Base-by-base conservation (phyloP, 2,329 filamentous ascomycete genomes). In the Chaetomium olivaceum region DNA sequence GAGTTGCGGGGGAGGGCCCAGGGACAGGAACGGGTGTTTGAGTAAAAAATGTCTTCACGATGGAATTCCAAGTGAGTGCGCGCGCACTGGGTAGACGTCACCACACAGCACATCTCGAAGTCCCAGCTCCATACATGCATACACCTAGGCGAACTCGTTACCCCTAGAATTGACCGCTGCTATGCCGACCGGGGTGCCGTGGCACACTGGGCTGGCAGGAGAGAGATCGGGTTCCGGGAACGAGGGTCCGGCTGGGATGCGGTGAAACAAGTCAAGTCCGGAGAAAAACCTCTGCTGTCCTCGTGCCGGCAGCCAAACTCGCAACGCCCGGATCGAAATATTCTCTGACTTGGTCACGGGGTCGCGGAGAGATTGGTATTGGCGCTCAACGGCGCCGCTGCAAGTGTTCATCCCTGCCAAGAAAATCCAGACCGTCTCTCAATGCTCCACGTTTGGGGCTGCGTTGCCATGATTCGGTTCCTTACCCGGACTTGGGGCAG, bases 241-340 rank as follows among this genome's bases (percentile, higher is more conserved):
- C 57, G 23, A 21, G 39, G 21, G 23, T 39, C 51, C 59, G 58
- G 51, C 58, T 57, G 58, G 31, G 16, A 56, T 52, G 33, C 31
- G 43, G 31, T 57, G 61, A 55, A 51, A 66, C 58, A 62, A 21
- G 56, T 58, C 29, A 59, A 29, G 48, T 48, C 43, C 52, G 46
- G 29, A 27, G 52, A 52, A 60, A 71, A 71, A 64, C 54, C 62
- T 71, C 68, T 71, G 68, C 36, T 70, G 71, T 71, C 71, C 71
- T 72, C 71, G 71, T 71, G 69, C 66, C 57, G 64, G 33, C 54
- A 52, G 48, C 31, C 52, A 66, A 56, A n/a, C 51, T 64, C 50
- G 33, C 23, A 31, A 50, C 25, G 39, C 50, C 29, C 29, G 50
- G 43, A 27, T 29, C 19, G 58, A 55, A 36, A 43, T n/a, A n/a